Percentiles rank a stretch among this genome's conserved stretches.
phyloP scores from a whole-genome alignment of 257 asterid genomes.

The Henckelia pumila region DNA sequence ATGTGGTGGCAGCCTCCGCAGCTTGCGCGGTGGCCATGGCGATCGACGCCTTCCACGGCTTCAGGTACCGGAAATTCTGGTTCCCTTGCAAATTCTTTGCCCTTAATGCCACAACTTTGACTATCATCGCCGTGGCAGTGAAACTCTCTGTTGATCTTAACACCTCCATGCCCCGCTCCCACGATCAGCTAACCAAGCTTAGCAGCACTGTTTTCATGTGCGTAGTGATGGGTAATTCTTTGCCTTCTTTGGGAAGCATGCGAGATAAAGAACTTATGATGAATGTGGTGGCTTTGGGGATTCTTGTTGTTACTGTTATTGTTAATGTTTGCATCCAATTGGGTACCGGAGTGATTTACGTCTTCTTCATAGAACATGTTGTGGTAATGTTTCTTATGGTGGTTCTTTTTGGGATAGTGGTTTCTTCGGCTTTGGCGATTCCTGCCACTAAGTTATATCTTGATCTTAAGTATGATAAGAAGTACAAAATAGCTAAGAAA shows the following conservation, averaged over 20 bases:
- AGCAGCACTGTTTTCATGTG: constrained; percentile 65
- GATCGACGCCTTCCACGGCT: constrained; percentile 44
- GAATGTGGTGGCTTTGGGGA: constrained; percentile 63
- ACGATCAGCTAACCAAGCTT: constrained; percentile 70
- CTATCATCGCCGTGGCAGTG: constrained; percentile 61
- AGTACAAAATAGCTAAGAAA: constrained; percentile 33
- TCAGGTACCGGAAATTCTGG: constrained; percentile 46
- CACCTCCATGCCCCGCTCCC: constrained; percentile 68
- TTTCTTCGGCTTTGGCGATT: constrained; percentile 55
- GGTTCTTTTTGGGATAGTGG: constrained; percentile 38
- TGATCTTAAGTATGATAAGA: constrained; percentile 48
- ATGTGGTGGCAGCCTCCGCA: constrained; percentile 64
- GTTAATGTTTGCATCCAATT: constrained; percentile 64
- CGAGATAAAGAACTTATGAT: constrained; percentile 55
- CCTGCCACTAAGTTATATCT: constrained; percentile 55
- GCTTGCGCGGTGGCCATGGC: constrained; percentile 60
- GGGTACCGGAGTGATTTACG: constrained; percentile 67
- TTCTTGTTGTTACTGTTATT: constrained; percentile 57
- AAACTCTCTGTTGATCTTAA: constrained; percentile 77
- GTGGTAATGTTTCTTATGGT: constrained; percentile 48
- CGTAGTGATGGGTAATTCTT: constrained; percentile 56
- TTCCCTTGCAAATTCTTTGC: constrained; percentile 79
- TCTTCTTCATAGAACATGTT: constrained; percentile 54
- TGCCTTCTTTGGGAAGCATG: constrained; percentile 75
- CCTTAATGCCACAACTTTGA: constrained; percentile 72